Percentiles rank a stretch among this genome's conserved stretches.
Conservation (phyloP, 768 basidiomycete genomes). For the Ephemerocybe angulata region DNA sequence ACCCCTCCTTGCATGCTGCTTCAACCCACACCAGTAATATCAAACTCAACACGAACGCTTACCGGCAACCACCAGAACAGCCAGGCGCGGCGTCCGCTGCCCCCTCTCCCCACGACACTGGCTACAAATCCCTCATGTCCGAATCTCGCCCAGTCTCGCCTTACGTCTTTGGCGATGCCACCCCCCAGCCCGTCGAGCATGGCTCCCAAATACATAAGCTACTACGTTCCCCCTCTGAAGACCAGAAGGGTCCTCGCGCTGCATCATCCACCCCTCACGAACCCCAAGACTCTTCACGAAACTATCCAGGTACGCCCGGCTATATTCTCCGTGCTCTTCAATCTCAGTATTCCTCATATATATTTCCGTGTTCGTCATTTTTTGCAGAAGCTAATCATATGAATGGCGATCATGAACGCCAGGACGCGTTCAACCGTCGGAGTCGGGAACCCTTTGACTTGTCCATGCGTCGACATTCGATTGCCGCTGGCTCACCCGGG, state of each 20-base stretch:
- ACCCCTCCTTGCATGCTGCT: slow-evolving; percentile 72
- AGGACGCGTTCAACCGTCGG: slow-evolving; percentile 25
- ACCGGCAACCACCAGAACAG: slow-evolving; percentile 11
- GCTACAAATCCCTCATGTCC: slow-evolving; percentile 28
- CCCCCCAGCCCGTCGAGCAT: slow-evolving; percentile 33
- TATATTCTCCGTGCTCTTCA: neutral
- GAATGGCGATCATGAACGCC: slow-evolving; percentile 37
- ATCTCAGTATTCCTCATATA: neutral
- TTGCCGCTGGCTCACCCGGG: slow-evolving; percentile 54
- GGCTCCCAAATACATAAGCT: slow-evolving; percentile 54
- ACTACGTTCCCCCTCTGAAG: slow-evolving; percentile 54
- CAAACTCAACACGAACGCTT: slow-evolving; percentile 21
- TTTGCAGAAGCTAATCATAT: slow-evolving; percentile 33
- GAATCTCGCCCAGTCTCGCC: slow-evolving; percentile 61
- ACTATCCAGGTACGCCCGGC: slow-evolving; percentile 23
- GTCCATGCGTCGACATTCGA: slow-evolving; percentile 69
- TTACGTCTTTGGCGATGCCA: slow-evolving; percentile 70
- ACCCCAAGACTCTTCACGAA: slow-evolving; percentile 25
- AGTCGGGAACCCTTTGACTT: slow-evolving; percentile 58
- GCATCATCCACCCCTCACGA: slow-evolving; percentile 25
- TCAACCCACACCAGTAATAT: slow-evolving; percentile 21
- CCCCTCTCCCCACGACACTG: slow-evolving; percentile 27
- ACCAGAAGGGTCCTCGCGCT: slow-evolving; percentile 31
- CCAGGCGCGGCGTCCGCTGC: slow-evolving; percentile 21
- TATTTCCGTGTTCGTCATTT: slow-evolving; percentile 24